Base-by-base conservation (phyloP, 106 monocot species). In the Amphibolis antarctica region DNA sequence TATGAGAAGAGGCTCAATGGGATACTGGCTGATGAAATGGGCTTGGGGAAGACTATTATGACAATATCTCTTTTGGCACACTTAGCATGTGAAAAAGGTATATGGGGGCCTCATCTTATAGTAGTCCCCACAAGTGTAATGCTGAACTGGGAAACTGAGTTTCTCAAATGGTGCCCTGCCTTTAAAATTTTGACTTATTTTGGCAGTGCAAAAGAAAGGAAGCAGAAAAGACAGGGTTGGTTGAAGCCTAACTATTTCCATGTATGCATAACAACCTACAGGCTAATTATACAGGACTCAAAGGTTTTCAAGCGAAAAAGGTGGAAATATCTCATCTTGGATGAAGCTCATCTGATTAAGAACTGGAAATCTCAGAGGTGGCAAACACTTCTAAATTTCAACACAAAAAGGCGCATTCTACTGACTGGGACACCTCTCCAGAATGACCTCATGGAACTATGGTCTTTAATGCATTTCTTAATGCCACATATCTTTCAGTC, bases 401-500 rank as follows among this genome's bases (percentile, higher is more conserved):
- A 98, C 65, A 82, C 98, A 15, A 98, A 91, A 65, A 70, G 98
- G 14, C 66, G 98, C 44, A 98, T 98, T 76, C 75, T 98, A 52
- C 65, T 98, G 56, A 98, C 98, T 10, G 98, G 98, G 43, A 98
- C 98, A 48, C 98, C 98, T 56, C 47, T 98, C 56, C 98, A 98
- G 74, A 98, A 98, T 85, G 98, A 98, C 60, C 90, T 98, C 14
- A 98, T 98, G 98, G 98, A 98, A 72, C 76, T 98, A 18, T 98
- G 98, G 98, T 91, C 90, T 49, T 69, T 98, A 69, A 98, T 98
- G 98, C 98, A 98, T 78, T 98, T 98, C 53, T 76, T 98, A 74
- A 98, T 98, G 98, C 98, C 98, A 61, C 98, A 98, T 72, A 72
- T 98, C 55, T 98, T 98, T 81, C 98, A 98, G 74, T 98, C 98